A percentile compares a stretch with the other conserved stretches of the same genome.
These are phyloP conservation scores for Pseudocercospora macadamiae DNA, from an alignment of 2,329 filamentous ascomycete genomes.

Conservation along the genomic window DNA sequence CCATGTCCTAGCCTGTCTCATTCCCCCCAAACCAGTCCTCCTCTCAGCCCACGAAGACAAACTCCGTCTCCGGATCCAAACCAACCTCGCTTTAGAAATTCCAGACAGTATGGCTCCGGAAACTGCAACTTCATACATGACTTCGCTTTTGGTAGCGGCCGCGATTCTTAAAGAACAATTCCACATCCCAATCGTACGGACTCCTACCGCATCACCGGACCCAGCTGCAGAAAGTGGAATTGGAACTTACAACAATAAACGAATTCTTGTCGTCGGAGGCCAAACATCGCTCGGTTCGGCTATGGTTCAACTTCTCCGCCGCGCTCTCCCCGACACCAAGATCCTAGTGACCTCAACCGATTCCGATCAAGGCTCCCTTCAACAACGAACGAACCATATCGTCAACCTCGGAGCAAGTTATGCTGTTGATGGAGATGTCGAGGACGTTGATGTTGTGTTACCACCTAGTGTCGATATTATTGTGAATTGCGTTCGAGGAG, in stretches of 20 bases:
- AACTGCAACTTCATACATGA: slow-evolving; percentile 13
- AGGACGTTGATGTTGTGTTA: background rate
- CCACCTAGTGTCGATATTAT: slow-evolving; percentile 19
- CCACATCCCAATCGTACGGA: slow-evolving; percentile 14
- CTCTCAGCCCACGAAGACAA: slow-evolving; percentile 13
- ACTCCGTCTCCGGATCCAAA: slow-evolving; percentile 12
- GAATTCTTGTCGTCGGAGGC: slow-evolving; percentile 12
- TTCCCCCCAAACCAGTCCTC: slow-evolving; percentile 12
- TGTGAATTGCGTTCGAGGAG: background rate
- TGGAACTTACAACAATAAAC: slow-evolving; percentile 17
- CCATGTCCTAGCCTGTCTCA: slow-evolving; percentile 10
- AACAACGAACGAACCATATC: slow-evolving; percentile 3
- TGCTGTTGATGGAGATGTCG: slow-evolving; percentile 1
- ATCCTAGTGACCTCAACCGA: background rate
- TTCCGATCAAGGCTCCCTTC: background rate
- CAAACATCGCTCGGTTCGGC: slow-evolving; percentile 14
- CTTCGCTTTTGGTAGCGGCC: slow-evolving; percentile 12
- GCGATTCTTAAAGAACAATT: slow-evolving; percentile 17
- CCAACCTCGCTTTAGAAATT: slow-evolving; percentile 14
- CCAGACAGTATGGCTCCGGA: slow-evolving; percentile 15
- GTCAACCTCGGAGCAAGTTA: slow-evolving; percentile 8
- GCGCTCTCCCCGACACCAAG: slow-evolving; percentile 12
- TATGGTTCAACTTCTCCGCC: slow-evolving; percentile 12
- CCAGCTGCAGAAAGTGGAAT: slow-evolving; percentile 14
- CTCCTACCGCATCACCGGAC: slow-evolving; percentile 12